These are phyloP conservation scores for Amanita rimosa DNA, from an alignment of 768 basidiomycete genomes.

Conservation along the genomic window DNA sequence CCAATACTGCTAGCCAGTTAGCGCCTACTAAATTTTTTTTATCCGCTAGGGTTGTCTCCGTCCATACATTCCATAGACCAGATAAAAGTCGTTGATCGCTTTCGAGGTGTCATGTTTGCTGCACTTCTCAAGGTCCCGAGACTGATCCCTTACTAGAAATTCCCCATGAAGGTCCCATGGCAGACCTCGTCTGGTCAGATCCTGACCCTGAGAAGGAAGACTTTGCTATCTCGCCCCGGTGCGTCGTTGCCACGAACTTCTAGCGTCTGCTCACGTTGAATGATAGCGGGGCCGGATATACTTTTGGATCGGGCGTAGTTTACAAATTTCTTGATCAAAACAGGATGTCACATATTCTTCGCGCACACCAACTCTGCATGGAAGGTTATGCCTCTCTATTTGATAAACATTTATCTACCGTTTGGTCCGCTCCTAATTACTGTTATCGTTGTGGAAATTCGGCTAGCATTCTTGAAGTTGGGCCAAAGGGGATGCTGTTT, in stretches of 20 bases:
- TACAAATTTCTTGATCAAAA: slow-evolving; percentile 96
- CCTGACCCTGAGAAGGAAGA: slow-evolving; percentile 99
- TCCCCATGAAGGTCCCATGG: slow-evolving; percentile 99
- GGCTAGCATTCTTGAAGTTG: slow-evolving; percentile 92
- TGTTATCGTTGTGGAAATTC: slow-evolving; percentile 98
- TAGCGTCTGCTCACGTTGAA: slow-evolving; percentile 12
- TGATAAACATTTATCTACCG: slow-evolving; percentile 89
- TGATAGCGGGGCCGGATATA: slow-evolving; percentile 91
- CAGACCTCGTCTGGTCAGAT: slow-evolving; percentile 99
- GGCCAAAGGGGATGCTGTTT: slow-evolving; percentile 76
- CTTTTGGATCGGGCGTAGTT: slow-evolving; percentile 95
- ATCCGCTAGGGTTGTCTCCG: slow-evolving; percentile 71
- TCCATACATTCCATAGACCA: slow-evolving; percentile 99
- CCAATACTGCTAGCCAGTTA: slow-evolving; percentile 11
- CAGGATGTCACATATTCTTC: slow-evolving; percentile 92
- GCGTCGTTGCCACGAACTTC: slow-evolving; percentile 15
- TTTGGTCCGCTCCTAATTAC: slow-evolving; percentile 98
- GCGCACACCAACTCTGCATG: slow-evolving; percentile 99
- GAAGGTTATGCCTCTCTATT: slow-evolving; percentile 98
- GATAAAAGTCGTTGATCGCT: slow-evolving; percentile 98
- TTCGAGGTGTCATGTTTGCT: slow-evolving; percentile 56
- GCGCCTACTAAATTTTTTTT: slow-evolving; percentile 7
- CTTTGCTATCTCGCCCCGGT: slow-evolving; percentile 98
- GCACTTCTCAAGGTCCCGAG: slow-evolving; percentile 10
- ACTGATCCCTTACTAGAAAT: slow-evolving; percentile 54